phyloP scores from a whole-genome alignment of 169 alveolate genomes.

The Eimeria tenella region DNA sequence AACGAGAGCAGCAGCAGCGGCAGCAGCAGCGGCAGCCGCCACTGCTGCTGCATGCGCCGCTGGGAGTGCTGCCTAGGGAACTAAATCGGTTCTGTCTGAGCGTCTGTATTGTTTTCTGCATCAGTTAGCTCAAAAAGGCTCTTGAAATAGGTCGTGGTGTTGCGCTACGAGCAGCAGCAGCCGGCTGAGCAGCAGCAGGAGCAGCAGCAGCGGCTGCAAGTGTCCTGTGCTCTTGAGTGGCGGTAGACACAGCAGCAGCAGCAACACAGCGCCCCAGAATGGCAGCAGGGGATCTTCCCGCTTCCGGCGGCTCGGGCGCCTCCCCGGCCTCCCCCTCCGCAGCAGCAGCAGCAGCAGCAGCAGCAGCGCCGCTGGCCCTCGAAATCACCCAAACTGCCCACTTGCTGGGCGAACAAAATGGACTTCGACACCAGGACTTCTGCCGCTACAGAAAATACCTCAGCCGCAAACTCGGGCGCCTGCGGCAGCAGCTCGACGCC shows the following conservation, averaged over 20 bases:
- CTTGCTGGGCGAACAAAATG: conserved; percentile 57
- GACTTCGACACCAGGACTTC: conserved; percentile 71
- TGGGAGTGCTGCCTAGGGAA: too few relatives aligned
- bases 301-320: background rate
- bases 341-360: background rate
- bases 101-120: too few relatives aligned
- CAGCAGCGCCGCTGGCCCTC: conserved; percentile 13
- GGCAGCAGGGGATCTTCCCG: background rate
- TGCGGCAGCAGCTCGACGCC: conserved; percentile 5
- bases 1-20: too few relatives aligned
- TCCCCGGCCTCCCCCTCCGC: background rate
- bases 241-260: background rate
- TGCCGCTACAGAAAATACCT: conserved; percentile 72
- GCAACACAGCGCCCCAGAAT: background rate
- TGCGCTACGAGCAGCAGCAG: too few relatives aligned
- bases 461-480: conserved; percentile 34
- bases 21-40: too few relatives aligned
- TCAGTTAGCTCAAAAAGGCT: too few relatives aligned
- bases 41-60: too few relatives aligned
- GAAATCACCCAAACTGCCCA: background rate
- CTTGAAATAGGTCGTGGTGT: too few relatives aligned
- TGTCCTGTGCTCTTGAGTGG: background rate
- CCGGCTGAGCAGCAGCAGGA: background rate
- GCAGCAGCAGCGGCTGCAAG: background rate
- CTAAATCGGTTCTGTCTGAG: too few relatives aligned